Base-by-base conservation (phyloP, 2,329 filamentous ascomycete genomes). In the Claviceps sp. region DNA sequence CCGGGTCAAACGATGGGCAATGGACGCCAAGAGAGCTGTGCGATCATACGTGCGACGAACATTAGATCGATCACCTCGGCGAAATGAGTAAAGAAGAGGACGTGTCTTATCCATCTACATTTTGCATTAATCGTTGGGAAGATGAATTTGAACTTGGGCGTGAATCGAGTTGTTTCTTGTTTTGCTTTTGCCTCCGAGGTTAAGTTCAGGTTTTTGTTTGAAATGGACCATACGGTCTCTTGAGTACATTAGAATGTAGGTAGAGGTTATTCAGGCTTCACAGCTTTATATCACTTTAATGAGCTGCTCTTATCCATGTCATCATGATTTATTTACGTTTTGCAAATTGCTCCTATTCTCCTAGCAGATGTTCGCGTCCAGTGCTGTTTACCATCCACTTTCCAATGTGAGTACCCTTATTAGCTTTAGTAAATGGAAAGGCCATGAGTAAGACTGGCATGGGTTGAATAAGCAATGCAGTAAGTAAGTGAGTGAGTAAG, bases 1-100 rank as follows among this genome's bases (percentile, higher is more conserved):
- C 5, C 60, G 63, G 34, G 58, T 70, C 37, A 64, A 59, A 52
- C 60, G 59, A 40, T 70, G 68, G 68, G 65, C 65, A 22, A 59
- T 55, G 48, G 61, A 62, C 46, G 65, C 64, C 24, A 68, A 60
- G 47, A 59, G 59, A 41, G 62, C 60, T 37, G 60, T 70, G 37
- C 64, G 62, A 17, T 61, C 58, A 24, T 68, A 63, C 49, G 56
- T 70, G 48, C 64, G 58, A 51, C 63, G 58, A 42, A 65, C 61
- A 34, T 58, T 66, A 50, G 61, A 64, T 55, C 61, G 68, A 53
- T 57, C 61, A n/a, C 57, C 59, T 24, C 57, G 58, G 47, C 56
- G 55, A 24, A 55, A 43, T 19, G 40, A 51, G 44, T 56, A 55
- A 50, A 54, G 16, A 17, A 38, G 6, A 4, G 16, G 22, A 13